Evolutionary conservation across 306 rosid genomes (phyloP).

Genomic region (Trifolium dubium): DNA sequence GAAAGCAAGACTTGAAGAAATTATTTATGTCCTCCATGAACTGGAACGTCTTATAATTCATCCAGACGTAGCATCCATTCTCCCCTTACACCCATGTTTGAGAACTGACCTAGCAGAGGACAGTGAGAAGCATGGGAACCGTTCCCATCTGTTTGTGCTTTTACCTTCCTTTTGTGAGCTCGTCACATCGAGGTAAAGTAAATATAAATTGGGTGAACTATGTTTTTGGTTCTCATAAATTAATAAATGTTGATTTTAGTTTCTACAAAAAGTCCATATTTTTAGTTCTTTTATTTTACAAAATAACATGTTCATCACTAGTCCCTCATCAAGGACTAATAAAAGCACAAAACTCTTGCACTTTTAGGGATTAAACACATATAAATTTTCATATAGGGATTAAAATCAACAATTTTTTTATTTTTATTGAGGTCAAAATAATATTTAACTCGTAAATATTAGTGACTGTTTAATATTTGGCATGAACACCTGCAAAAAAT

Average conservation of each 20-base stretch:
- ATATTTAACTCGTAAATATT: background rate
- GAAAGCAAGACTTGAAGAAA: conserved; percentile 84
- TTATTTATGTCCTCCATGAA: conserved; percentile 73
- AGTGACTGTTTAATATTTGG: conserved; percentile 13
- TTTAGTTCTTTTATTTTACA: background rate
- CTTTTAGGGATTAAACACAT: background rate
- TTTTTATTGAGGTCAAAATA: background rate
- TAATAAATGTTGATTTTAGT: background rate
- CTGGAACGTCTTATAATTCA: conserved; percentile 69
- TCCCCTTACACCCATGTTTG: conserved; percentile 64
- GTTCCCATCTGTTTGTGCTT: conserved; percentile 77
- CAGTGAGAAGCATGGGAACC: conserved; percentile 49
- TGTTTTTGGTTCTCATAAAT: background rate
- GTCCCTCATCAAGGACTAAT: background rate
- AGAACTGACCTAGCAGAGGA: conserved; percentile 57
- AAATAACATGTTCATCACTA: background rate
- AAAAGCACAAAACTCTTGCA: background rate
- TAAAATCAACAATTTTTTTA: background rate
- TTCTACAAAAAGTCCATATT: background rate
- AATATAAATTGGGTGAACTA: conserved; percentile 5
- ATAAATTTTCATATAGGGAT: background rate
- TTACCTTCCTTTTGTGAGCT: conserved; percentile 88
- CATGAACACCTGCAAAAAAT: background rate
- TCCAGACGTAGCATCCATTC: conserved; percentile 64
- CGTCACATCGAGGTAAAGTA: conserved; percentile 77